phyloP scores from a whole-genome alignment of 2,329 filamentous ascomycete genomes.

The Penicillium sp. region DNA sequence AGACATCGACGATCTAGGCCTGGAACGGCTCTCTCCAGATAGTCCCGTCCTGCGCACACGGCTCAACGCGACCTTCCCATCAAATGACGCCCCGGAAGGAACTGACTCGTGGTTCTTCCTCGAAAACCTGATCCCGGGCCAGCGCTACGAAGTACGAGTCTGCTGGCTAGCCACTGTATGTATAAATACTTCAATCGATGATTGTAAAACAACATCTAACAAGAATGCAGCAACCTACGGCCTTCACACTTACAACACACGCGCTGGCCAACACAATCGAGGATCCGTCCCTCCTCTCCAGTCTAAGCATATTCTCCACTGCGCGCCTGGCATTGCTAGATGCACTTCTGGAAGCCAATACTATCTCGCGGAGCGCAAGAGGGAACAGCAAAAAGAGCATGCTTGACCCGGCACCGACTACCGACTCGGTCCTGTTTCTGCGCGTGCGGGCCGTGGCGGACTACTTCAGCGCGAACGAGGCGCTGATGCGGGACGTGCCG shows the following conservation, averaged over 20 bases:
- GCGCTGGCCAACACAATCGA: constrained; percentile 61
- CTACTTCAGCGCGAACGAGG: constrained; percentile 73
- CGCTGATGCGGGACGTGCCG: constrained; percentile 72
- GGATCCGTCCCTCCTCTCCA: constrained; percentile 61
- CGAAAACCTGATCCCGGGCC: constrained; percentile 64
- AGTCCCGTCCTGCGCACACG: constrained; percentile 59
- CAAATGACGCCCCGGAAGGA: constrained; percentile 52
- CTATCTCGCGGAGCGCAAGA: constrained; percentile 8
- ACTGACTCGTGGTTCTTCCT: constrained; percentile 76
- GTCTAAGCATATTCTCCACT: constrained; percentile 62
- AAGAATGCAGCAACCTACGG: constrained; percentile 72
- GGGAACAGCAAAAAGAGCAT: background rate
- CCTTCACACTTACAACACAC: constrained; percentile 68
- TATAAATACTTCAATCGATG: background rate
- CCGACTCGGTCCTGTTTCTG: constrained; percentile 64
- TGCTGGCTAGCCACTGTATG: constrained; percentile 92
- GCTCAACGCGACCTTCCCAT: constrained; percentile 68
- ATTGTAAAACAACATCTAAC: constrained; percentile 3
- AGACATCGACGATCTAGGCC: constrained; percentile 59
- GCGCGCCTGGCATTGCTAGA: constrained; percentile 43
- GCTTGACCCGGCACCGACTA: constrained; percentile 21
- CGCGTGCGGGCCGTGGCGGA: constrained; percentile 75
- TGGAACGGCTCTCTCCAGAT: constrained; percentile 63
- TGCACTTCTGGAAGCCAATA: constrained; percentile 10
- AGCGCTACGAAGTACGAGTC: constrained; percentile 84